Evolutionary conservation across 805 yeast species (phyloP).

Genomic region (Saccharomycopsis malanga): DNA sequence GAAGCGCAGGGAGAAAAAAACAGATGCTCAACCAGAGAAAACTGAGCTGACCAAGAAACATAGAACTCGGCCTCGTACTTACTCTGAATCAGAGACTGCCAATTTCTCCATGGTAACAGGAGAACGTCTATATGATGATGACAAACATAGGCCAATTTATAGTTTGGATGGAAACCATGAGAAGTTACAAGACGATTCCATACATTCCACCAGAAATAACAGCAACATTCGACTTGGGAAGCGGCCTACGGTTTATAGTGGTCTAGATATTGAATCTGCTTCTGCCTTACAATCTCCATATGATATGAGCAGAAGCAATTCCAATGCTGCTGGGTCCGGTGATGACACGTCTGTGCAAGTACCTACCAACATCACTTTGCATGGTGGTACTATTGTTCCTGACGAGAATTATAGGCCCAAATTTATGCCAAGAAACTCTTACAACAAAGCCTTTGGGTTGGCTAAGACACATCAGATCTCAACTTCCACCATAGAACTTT

Average conservation of each 20-base stretch:
- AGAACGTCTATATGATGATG: conserved; percentile 46
- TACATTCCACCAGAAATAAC: conserved; percentile 17
- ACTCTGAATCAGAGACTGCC: conserved; percentile 58
- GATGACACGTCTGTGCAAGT: background rate
- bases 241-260: background rate
- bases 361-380: conserved; percentile 16
- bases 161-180: conserved; percentile 17
- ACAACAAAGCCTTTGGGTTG: conserved; percentile 17
- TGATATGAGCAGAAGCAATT: conserved; percentile 1
- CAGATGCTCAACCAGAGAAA: background rate
- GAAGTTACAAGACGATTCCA: conserved; percentile 19
- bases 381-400: conserved; percentile 23
- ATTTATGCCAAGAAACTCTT: conserved; percentile 14
- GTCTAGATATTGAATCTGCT: conserved; percentile 16
- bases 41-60: background rate
- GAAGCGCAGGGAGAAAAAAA: background rate
- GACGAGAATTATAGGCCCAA: conserved; percentile 19
- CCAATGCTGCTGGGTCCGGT: background rate
- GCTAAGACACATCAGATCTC: conserved; percentile 23
- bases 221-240: background rate
- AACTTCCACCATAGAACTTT: conserved; percentile 19
- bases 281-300: background rate
- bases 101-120: conserved; percentile 53
- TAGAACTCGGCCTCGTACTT: conserved; percentile 33
- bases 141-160: conserved; percentile 39